Conservation (phyloP, 441 rosid species). For the Bocquillonia castaneifolia region DNA sequence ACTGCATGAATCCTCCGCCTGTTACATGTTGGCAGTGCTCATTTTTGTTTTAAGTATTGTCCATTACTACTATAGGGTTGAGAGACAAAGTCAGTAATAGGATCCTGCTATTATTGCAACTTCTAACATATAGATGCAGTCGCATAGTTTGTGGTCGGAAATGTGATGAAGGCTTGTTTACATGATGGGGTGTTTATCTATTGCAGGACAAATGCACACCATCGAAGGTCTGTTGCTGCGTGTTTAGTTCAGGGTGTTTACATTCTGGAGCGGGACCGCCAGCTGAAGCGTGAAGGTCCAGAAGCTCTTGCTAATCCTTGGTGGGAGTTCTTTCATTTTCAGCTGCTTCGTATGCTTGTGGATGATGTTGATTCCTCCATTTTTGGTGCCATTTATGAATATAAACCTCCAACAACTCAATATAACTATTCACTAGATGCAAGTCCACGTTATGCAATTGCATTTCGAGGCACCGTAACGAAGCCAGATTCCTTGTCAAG, state of each 20-base stretch:
- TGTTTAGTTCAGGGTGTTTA: constrained; percentile 80
- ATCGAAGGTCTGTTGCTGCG: constrained; percentile 69
- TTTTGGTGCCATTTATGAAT: constrained; percentile 82
- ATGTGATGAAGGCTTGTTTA: background rate
- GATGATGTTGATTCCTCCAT: constrained; percentile 74
- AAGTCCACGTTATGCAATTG: constrained; percentile 62
- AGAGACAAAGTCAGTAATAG: background rate
- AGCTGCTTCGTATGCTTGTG: constrained; percentile 50
- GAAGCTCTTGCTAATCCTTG: constrained; percentile 70
- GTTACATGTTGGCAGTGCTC: background rate
- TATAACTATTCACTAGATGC: constrained; percentile 27
- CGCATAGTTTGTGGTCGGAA: background rate
- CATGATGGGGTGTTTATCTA: background rate
- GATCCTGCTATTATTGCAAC: background rate
- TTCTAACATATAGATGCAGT: background rate
- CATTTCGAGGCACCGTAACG: constrained; percentile 76
- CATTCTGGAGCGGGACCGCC: constrained; percentile 84
- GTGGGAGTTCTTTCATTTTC: constrained; percentile 84
- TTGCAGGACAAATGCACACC: constrained; percentile 62
- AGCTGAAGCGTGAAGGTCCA: constrained; percentile 56
- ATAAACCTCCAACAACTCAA: constrained; percentile 38
- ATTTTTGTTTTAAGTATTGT: background rate
- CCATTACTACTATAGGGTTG: background rate
- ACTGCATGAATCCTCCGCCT: background rate
- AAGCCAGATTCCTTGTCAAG: constrained; percentile 67